A percentile compares a stretch with the other conserved stretches of the same genome.
These are phyloP conservation scores for Blastobotrys ciferrii DNA, from an alignment of 1,139 yeast species.

Conservation along the genomic window DNA sequence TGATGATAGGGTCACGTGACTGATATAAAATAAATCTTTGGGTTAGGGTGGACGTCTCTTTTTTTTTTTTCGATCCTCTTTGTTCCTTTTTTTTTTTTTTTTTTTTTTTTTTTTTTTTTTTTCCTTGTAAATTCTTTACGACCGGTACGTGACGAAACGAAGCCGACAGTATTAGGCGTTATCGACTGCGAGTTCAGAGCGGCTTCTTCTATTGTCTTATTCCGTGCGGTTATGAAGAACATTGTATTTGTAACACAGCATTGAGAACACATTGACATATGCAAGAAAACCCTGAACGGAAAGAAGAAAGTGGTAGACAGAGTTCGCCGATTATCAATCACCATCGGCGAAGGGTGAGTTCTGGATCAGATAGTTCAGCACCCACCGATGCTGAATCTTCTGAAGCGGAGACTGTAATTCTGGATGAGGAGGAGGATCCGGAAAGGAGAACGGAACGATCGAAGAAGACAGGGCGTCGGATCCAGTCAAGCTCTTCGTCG, in stretches of 20 bases:
- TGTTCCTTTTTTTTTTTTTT: background rate
- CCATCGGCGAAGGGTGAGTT: slow-evolving; percentile 1
- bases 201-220: background rate
- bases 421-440: slow-evolving; percentile 20
- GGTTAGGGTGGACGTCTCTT: too few relatives aligned
- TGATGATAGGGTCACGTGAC: too few relatives aligned
- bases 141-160: background rate
- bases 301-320: background rate
- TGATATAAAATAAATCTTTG: too few relatives aligned
- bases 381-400: slow-evolving; percentile 29
- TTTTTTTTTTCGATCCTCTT: too few relatives aligned
- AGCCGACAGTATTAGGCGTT: background rate
- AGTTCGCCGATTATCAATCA: background rate
- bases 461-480: slow-evolving; percentile 7
- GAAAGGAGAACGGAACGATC: slow-evolving; percentile 14
- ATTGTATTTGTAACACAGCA: background rate
- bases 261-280: background rate
- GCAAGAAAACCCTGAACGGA: slow-evolving; percentile 2
- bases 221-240: background rate
- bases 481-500: slow-evolving; percentile 23
- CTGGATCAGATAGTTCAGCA: slow-evolving; percentile 12
- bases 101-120: too few relatives aligned
- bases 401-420: slow-evolving; percentile 41
- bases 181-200: too few relatives aligned
- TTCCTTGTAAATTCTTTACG: background rate